Conservation (phyloP, 129 eudicot species). For the Apium graveolens region DNA sequence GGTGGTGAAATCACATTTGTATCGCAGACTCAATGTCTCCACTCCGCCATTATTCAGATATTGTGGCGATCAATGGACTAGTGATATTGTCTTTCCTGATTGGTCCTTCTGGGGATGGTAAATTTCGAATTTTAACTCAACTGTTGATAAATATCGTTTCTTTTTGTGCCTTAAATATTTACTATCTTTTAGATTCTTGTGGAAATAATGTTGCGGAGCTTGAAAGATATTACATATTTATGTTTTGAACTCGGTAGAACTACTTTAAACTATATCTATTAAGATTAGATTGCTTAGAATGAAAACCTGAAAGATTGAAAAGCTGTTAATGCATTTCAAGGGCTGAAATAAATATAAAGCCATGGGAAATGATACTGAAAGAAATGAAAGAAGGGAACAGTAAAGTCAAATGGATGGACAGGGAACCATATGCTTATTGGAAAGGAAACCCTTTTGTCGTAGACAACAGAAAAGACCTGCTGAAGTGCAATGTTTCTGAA, state of each 20-base stretch:
- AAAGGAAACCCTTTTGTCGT: slow-evolving; percentile 31
- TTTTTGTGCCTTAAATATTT: background rate
- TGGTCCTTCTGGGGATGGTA: slow-evolving; percentile 51
- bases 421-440: slow-evolving; percentile 31
- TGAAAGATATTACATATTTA: too few relatives aligned
- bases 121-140: background rate
- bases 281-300: background rate
- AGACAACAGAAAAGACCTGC: slow-evolving; percentile 13
- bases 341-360: slow-evolving; percentile 22
- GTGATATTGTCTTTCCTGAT: slow-evolving; percentile 32
- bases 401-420: slow-evolving; percentile 23
- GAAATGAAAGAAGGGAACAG: slow-evolving; percentile 29
- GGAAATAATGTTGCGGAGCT: background rate
- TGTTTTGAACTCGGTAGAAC: background rate
- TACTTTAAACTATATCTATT: background rate
- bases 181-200: background rate
- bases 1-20: background rate
- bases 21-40: slow-evolving; percentile 5
- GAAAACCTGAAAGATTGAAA: background rate
- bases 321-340: slow-evolving; percentile 4
- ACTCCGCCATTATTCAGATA: slow-evolving; percentile 25
- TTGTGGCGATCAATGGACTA: slow-evolving; percentile 14
- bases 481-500: slow-evolving; percentile 24
- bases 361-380: slow-evolving; percentile 21
- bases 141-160: background rate